Conservation (phyloP, 2,329 filamentous ascomycete species). For the Cladobotryum protrusum region DNA sequence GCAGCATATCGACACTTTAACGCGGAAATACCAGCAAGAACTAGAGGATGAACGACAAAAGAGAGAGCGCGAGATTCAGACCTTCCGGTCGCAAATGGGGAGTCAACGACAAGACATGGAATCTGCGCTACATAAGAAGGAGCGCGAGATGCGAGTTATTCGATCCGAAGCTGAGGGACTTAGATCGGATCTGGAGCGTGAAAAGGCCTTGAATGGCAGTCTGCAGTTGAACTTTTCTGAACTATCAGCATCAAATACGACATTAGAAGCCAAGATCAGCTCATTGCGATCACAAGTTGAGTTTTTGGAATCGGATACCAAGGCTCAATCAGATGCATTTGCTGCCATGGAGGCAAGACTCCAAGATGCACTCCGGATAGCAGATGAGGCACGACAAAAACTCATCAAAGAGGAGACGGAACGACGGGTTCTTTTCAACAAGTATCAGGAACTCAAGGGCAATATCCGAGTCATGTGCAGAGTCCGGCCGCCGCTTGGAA, state of each 20-base stretch:
- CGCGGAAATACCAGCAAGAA: slow-evolving; percentile 56
- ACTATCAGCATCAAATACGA: slow-evolving; percentile 53
- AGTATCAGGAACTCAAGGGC: slow-evolving; percentile 94
- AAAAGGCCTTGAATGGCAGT: slow-evolving; percentile 54
- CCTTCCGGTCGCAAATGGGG: slow-evolving; percentile 50
- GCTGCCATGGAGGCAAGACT: slow-evolving; percentile 73
- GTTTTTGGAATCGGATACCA: slow-evolving; percentile 83
- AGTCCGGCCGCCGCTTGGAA: slow-evolving; percentile 67
- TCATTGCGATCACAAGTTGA: slow-evolving; percentile 76
- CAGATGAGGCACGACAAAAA: slow-evolving; percentile 68
- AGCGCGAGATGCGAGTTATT: slow-evolving; percentile 47
- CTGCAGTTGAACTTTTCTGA: slow-evolving; percentile 50
- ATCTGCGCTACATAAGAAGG: slow-evolving; percentile 43
- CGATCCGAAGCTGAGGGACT: slow-evolving; percentile 39
- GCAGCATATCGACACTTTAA: slow-evolving; percentile 60
- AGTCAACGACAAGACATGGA: slow-evolving; percentile 48
- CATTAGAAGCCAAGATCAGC: slow-evolving; percentile 68
- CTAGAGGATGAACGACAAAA: slow-evolving; percentile 58
- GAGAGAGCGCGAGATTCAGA: slow-evolving; percentile 56
- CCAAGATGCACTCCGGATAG: slow-evolving; percentile 66
- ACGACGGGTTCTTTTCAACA: slow-evolving; percentile 88
- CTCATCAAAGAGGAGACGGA: slow-evolving; percentile 87
- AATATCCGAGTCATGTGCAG: slow-evolving; percentile 98
- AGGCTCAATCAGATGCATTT: slow-evolving; percentile 82
- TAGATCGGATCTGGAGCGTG: slow-evolving; percentile 49